These are phyloP conservation scores for Saccharomyces kudriavzevii DNA, from an alignment of 805 yeast genomes.

Conservation along the genomic window DNA sequence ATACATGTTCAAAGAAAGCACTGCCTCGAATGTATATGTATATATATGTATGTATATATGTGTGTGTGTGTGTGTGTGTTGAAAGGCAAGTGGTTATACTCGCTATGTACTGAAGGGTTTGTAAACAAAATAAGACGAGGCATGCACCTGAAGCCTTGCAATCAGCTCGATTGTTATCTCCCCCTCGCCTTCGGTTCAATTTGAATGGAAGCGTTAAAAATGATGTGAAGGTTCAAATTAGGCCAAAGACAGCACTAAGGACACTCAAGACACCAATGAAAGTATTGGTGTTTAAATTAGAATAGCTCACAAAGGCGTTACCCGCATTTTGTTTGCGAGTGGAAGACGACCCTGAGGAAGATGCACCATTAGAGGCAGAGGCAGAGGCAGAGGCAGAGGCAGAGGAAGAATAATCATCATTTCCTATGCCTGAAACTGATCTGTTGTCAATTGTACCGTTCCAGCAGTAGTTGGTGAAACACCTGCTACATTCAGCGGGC, in stretches of 20 bases:
- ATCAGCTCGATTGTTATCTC: conserved; percentile 30
- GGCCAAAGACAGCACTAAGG: conserved; percentile 67
- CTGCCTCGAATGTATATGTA: neutral
- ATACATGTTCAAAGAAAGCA: neutral
- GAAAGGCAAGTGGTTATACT: neutral
- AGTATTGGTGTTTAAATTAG: conserved; percentile 53
- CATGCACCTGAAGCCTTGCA: neutral
- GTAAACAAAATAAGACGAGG: neutral
- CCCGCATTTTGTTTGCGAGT: conserved; percentile 4
- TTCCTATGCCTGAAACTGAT: conserved; percentile 16
- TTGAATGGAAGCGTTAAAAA: conserved; percentile 26
- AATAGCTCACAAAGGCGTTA: conserved; percentile 53
- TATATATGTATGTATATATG: neutral
- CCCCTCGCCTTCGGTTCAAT: conserved; percentile 57
- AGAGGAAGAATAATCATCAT: conserved; percentile 8
- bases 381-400: conserved; percentile 2
- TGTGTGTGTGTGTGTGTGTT: neutral
- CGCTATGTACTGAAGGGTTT: neutral
- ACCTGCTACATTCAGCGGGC: conserved; percentile 56
- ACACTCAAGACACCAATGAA: conserved; percentile 76
- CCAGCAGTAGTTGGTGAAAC: conserved; percentile 76
- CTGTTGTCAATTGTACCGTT: conserved; percentile 36
- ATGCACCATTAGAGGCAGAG: conserved; percentile 2
- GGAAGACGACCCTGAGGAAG: conserved; percentile 37
- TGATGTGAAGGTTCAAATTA: conserved; percentile 39